A percentile compares a stretch with the other conserved stretches of the same genome.
Evolutionary conservation across 2,329 filamentous ascomycete species (phyloP).

Genomic region (Aspergillus oerlinghausenensis): DNA sequence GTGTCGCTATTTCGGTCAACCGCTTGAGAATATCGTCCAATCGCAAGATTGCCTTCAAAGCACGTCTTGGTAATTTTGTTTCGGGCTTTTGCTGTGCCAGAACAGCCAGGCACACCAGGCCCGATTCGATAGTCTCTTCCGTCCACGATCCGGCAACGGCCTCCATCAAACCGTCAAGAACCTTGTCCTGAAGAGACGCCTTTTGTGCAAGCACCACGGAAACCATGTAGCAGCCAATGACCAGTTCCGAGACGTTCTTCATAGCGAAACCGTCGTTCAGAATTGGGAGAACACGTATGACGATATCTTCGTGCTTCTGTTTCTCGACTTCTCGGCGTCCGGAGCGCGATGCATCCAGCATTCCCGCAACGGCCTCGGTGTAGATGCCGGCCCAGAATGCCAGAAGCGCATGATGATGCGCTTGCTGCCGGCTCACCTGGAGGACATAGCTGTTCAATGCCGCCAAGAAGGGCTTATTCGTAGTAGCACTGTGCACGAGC

Average conservation of each 20-base stretch:
- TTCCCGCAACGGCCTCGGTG: slow-evolving; percentile 77
- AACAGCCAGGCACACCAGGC: slow-evolving; percentile 73
- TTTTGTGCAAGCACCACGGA: slow-evolving; percentile 81
- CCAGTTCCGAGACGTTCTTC: slow-evolving; percentile 70
- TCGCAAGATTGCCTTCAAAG: slow-evolving; percentile 53
- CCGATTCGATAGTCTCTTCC: slow-evolving; percentile 65
- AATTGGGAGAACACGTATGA: slow-evolving; percentile 64
- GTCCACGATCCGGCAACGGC: slow-evolving; percentile 76
- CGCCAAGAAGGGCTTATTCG: slow-evolving; percentile 70
- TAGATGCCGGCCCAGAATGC: slow-evolving; percentile 89
- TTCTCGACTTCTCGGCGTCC: slow-evolving; percentile 71
- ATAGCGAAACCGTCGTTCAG: slow-evolving; percentile 74
- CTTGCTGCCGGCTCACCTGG: slow-evolving; percentile 64
- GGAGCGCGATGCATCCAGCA: slow-evolving; percentile 72
- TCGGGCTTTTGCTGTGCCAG: slow-evolving; percentile 74
- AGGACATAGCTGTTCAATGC: slow-evolving; percentile 75
- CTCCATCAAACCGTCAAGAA: slow-evolving; percentile 85
- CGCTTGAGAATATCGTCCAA: slow-evolving; percentile 29
- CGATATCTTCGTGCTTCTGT: slow-evolving; percentile 72
- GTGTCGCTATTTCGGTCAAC: slow-evolving; percentile 30
- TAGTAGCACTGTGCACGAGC: slow-evolving; percentile 77
- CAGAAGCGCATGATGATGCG: slow-evolving; percentile 71
- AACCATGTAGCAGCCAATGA: slow-evolving; percentile 88
- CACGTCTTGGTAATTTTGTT: slow-evolving; percentile 63
- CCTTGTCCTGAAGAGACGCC: slow-evolving; percentile 69